These are phyloP conservation scores for Gentiana straminea DNA, from an alignment of 257 asterid genomes.

Conservation along the genomic window DNA sequence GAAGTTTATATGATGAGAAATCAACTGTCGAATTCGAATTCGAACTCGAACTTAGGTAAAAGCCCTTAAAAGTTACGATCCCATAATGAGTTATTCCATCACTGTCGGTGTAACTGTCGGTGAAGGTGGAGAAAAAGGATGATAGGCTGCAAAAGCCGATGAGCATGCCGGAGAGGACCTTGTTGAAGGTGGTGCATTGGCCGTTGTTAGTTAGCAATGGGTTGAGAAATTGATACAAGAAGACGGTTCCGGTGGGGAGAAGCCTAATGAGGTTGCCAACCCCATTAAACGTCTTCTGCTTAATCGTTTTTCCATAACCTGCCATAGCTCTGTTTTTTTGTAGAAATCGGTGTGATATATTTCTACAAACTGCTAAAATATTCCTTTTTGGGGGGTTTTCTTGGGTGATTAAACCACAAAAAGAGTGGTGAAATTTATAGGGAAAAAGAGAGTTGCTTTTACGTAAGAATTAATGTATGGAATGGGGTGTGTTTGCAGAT, in stretches of 20 bases:
- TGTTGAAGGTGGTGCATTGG: constrained; percentile 38
- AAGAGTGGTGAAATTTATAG: too few species aligned
- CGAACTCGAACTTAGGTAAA: constrained; percentile 37
- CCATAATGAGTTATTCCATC: constrained; percentile 49
- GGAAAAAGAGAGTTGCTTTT: background rate
- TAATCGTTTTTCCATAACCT: too few species aligned
- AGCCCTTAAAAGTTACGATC: constrained; percentile 54
- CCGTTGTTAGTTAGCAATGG: constrained; percentile 50
- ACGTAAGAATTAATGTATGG: background rate
- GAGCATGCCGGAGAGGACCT: constrained; percentile 39
- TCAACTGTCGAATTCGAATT: background rate
- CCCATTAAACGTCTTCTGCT: too few species aligned
- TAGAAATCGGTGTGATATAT: background rate
- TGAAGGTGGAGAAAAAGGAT: constrained; percentile 61
- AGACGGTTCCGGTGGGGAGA: constrained; percentile 32
- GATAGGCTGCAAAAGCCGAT: constrained; percentile 36
- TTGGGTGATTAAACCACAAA: too few species aligned
- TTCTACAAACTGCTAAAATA: background rate
- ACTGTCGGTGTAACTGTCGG: constrained; percentile 60
- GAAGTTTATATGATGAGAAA: background rate
- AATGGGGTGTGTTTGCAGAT: too few species aligned
- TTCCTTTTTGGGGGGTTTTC: too few species aligned
- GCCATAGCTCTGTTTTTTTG: too few species aligned
- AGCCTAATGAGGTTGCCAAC: constrained; percentile 46
- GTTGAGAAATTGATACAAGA: constrained; percentile 32